Base-by-base conservation (phyloP, 2,329 filamentous ascomycete species). In the Tetracladium maxilliforme region DNA sequence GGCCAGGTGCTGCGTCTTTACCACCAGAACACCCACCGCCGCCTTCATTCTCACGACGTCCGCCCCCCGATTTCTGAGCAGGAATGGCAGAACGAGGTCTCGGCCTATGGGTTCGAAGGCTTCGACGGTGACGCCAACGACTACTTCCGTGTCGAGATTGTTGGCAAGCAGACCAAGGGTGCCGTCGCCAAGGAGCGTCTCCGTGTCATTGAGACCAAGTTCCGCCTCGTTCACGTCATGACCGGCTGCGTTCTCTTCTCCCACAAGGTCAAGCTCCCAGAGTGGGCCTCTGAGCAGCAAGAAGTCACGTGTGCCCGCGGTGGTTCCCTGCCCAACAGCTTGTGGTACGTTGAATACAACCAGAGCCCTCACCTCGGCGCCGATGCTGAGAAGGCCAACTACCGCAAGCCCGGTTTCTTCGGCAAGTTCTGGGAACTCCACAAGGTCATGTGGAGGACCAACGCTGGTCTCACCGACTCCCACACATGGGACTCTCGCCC, bases 401-500 rank as follows among this genome's bases (percentile, higher is more conserved):
- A 98, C 56, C 72, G 70, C 42, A 76, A 86, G 40, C 90, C 87
- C 10, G 84, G 87, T 15, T 98, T 98, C 69, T 75, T 98, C 33
- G 83, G 82, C 43, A 98, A 98, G 52, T 98, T 98, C 60, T 84
- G 78, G 71, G 90, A 98, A 56, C 65, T 98, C 22, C 86, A 98
- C 48, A 76, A 80, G 52, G 90, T 98, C 35, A 98, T 98, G 90
- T 98, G 90, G 90, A 84, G 69, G 42, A 98, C 90, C 18, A 98
- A 98, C 46, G 90, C 90, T 16, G 90, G 90, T 21, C 70, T 98
- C 24, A 82, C 90, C 14, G 90, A 98, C 44, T 93, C 86, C 11
- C 90, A 98, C 47, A 83, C 86, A 26, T 98, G 92, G 90, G 90
- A 98, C 49, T 95, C 90, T 23, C 80, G 90, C 22, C 90, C 90